phyloP scores from a whole-genome alignment of 768 basidiomycete genomes.

The Neoboletus subvelutipes region DNA sequence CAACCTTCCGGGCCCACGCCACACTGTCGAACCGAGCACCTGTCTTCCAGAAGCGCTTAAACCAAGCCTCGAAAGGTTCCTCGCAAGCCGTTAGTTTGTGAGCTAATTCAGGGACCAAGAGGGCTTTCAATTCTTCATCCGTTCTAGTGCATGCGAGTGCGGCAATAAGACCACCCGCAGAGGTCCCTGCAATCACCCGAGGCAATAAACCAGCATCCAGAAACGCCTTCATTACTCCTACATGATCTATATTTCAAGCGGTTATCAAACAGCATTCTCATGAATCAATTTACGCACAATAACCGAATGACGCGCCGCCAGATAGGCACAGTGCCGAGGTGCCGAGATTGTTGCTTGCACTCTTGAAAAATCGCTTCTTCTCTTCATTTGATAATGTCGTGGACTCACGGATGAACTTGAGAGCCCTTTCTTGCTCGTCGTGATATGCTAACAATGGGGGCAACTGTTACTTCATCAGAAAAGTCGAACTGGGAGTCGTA shows the following conservation, averaged over 20 bases:
- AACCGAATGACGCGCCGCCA: slow-evolving; percentile 95
- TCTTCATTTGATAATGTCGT: slow-evolving; percentile 77
- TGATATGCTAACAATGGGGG: slow-evolving; percentile 63
- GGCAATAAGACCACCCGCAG: slow-evolving; percentile 83
- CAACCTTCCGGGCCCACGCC: slow-evolving; percentile 85
- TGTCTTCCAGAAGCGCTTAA: slow-evolving; percentile 72
- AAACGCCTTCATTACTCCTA: slow-evolving; percentile 91
- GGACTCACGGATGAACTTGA: slow-evolving; percentile 75
- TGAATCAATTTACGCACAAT: slow-evolving; percentile 54
- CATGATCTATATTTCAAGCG: slow-evolving; percentile 56
- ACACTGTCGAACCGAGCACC: slow-evolving; percentile 96
- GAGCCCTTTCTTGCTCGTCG: slow-evolving; percentile 69
- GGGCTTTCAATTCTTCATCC: slow-evolving; percentile 74
- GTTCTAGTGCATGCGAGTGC: slow-evolving; percentile 83
- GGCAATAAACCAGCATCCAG: slow-evolving; percentile 84
- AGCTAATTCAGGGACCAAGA: slow-evolving; percentile 83
- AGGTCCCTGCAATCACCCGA: slow-evolving; percentile 91
- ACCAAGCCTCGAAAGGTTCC: slow-evolving; percentile 71
- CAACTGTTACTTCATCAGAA: not conserved
- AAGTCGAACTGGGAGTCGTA: not conserved
- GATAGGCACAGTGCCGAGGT: slow-evolving; percentile 90
- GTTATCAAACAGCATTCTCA: not conserved
- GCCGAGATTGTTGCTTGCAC: slow-evolving; percentile 86
- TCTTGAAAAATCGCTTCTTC: slow-evolving; percentile 90
- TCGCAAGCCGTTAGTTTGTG: slow-evolving; percentile 80